Evolutionary conservation across 768 basidiomycete genomes (phyloP), one percentile per base, ranked within the genome.

Genomic region (Pleurotus eryngii): DNA sequence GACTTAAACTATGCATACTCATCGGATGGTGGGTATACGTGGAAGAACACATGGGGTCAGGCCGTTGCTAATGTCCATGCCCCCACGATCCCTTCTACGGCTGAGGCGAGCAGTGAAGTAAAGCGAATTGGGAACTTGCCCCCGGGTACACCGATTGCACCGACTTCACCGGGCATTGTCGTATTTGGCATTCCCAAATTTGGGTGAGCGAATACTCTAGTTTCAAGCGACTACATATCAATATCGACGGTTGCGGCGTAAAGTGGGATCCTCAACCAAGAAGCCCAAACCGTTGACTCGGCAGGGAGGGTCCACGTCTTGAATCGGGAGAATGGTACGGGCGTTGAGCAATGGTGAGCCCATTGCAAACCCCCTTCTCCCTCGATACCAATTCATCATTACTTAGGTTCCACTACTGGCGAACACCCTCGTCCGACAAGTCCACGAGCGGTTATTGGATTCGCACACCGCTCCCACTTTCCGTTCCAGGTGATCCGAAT

Each of bases 181-280:
- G 64, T 74, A 8, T 72, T 72, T 58, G 63, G 68, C 4, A 73
- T 72, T 22, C 70, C 71, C 9, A 71, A 73, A 61, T 74, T 70
- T 45, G 72, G 72, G 73, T 71, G 27, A 55, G 69, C 22, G 15
- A 17, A 72, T 70, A 18, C 68, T 70, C 11, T 68, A 72, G 60
- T 74, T 68, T 43, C 30, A 35, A 35, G 9, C 7, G 72, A 68
- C 68, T 70, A 20, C 51, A 68, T 15, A 3, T 26, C 22, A 5
- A 30, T 5, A 20, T 40, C 15, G 22, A 9, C 15, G 26, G 26
- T 39, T 22, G 12, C 22, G 4, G 27, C n/a, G 15, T 7, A 9
- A 17, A 56, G 55, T 60, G 79, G 73, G 2, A 68, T 80, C n/a
- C 79, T 80, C 76, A 80, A 80, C 61, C 79, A 80, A 62, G 79